These are phyloP conservation scores for Colletotrichum costaricense DNA, from an alignment of 2,329 filamentous ascomycete genomes.

Conservation along the genomic window DNA sequence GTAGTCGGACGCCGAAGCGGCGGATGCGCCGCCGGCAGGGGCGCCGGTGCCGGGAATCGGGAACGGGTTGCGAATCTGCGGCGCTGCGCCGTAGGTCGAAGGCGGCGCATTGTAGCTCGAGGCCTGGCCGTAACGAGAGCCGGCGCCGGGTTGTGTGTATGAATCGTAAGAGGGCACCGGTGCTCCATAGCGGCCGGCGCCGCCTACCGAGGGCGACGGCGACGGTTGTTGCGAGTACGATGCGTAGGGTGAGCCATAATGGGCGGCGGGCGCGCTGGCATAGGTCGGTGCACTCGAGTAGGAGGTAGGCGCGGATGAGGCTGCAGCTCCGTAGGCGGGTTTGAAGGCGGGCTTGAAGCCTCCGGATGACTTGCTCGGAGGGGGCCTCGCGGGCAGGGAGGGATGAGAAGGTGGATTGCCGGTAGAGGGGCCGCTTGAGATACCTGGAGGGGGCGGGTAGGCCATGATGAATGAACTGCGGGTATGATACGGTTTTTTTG, in stretches of 20 bases:
- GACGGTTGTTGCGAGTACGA: slow-evolving; percentile 49
- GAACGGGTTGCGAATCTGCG: slow-evolving; percentile 86
- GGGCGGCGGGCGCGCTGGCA: slow-evolving; percentile 48
- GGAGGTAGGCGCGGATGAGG: slow-evolving; percentile 50
- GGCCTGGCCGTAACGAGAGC: slow-evolving; percentile 38
- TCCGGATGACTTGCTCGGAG: slow-evolving; percentile 62
- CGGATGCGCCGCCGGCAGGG: neutral
- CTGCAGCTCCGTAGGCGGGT: slow-evolving; percentile 39
- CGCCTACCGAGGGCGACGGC: slow-evolving; percentile 37
- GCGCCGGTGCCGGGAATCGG: slow-evolving; percentile 65
- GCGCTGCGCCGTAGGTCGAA: slow-evolving; percentile 60
- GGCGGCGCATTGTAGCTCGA: slow-evolving; percentile 46
- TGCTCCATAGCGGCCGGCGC: slow-evolving; percentile 34
- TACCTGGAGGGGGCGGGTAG: slow-evolving; percentile 88
- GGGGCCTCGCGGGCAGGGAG: slow-evolving; percentile 83
- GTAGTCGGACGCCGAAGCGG: slow-evolving; percentile 51
- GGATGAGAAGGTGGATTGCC: slow-evolving; percentile 55
- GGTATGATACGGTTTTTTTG: slow-evolving; percentile 12
- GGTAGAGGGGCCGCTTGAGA: slow-evolving; percentile 55
- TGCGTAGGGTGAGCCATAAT: slow-evolving; percentile 58
- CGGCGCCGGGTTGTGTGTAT: slow-evolving; percentile 43
- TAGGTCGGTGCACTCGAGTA: slow-evolving; percentile 51
- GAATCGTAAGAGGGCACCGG: slow-evolving; percentile 40
- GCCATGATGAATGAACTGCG: slow-evolving; percentile 77
- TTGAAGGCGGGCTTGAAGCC: slow-evolving; percentile 57